Evolutionary conservation across 768 basidiomycete genomes (phyloP).

Genomic region (Hemileccinum rubropunctum): DNA sequence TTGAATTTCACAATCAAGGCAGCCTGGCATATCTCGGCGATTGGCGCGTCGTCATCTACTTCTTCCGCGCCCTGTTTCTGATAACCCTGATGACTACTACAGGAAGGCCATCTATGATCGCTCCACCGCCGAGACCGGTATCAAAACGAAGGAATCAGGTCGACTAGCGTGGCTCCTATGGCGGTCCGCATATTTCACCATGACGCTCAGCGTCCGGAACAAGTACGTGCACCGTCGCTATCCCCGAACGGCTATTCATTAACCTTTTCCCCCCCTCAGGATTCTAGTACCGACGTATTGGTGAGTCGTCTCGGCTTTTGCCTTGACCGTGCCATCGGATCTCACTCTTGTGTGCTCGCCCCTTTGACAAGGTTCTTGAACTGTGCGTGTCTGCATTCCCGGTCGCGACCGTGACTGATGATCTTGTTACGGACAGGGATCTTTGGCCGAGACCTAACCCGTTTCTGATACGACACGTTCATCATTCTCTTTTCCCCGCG

Average conservation of each 20-base stretch:
- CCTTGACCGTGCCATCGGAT: constrained; percentile 11
- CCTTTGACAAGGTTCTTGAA: constrained; percentile 56
- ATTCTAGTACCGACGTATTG: constrained; percentile 69
- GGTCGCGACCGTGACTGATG: constrained; percentile 15
- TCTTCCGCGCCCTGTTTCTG: neutral
- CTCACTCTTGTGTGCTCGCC: constrained; percentile 6
- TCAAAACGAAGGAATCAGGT: constrained; percentile 60
- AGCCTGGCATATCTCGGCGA: constrained; percentile 80
- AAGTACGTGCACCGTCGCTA: constrained; percentile 42
- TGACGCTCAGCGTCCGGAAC: constrained; percentile 70
- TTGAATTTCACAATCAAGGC: constrained; percentile 71
- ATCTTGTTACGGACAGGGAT: constrained; percentile 47
- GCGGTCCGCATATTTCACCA: constrained; percentile 79
- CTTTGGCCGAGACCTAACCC: constrained; percentile 70
- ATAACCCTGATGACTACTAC: constrained; percentile 6
- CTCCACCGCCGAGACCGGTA: constrained; percentile 44
- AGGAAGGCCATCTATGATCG: constrained; percentile 81
- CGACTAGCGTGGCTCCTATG: constrained; percentile 76
- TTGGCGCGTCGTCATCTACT: constrained; percentile 43
- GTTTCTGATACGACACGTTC: constrained; percentile 42
- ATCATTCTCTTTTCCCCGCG: neutral
- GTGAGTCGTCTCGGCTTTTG: constrained; percentile 34
- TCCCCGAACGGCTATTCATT: constrained; percentile 10
- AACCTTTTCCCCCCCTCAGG: constrained; percentile 30
- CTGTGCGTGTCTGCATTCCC: constrained; percentile 40